A percentile compares a stretch with the other conserved stretches of the same genome.
These are phyloP conservation scores for Odontarrhena argentea DNA, from an alignment of 345 rosid species.

Conservation along the genomic window DNA sequence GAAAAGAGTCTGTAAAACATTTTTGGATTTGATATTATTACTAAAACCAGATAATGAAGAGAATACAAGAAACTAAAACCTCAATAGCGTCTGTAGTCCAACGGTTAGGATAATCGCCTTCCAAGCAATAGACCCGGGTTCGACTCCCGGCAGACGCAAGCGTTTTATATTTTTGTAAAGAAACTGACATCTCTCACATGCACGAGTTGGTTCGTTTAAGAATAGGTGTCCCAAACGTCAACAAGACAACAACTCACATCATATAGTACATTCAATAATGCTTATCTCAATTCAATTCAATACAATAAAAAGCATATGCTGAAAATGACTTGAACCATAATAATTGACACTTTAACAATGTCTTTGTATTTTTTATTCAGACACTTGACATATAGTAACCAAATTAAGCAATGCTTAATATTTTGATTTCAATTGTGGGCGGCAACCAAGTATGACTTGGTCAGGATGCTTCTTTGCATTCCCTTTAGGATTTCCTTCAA, in stretches of 20 bases:
- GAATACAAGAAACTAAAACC: too few relatives aligned
- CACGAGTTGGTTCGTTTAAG: too few relatives aligned
- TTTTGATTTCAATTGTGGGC: background rate
- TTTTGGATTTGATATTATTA: too few relatives aligned
- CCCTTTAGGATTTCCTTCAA: slow-evolving; percentile 61
- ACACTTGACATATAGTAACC: slow-evolving; percentile 24
- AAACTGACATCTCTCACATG: too few relatives aligned
- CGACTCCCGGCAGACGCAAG: slow-evolving; percentile 89
- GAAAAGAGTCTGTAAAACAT: too few relatives aligned
- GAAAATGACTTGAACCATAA: too few relatives aligned
- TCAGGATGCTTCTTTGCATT: slow-evolving; percentile 57
- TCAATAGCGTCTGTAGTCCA: slow-evolving; percentile 45
- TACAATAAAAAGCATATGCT: too few relatives aligned
- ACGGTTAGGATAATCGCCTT: slow-evolving; percentile 82
- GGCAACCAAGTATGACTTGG: slow-evolving; percentile 44
- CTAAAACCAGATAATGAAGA: too few relatives aligned
- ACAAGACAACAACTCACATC: too few relatives aligned
- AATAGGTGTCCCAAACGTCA: too few relatives aligned
- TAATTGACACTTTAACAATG: background rate
- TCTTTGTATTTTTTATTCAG: background rate
- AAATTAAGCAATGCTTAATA: slow-evolving; percentile 1
- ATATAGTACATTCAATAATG: too few relatives aligned
- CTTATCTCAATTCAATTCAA: too few relatives aligned
- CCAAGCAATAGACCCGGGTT: slow-evolving; percentile 91
- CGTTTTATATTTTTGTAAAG: background rate